phyloP scores from a whole-genome alignment of 139 green algal species.

The Chlorella vulgaris region DNA sequence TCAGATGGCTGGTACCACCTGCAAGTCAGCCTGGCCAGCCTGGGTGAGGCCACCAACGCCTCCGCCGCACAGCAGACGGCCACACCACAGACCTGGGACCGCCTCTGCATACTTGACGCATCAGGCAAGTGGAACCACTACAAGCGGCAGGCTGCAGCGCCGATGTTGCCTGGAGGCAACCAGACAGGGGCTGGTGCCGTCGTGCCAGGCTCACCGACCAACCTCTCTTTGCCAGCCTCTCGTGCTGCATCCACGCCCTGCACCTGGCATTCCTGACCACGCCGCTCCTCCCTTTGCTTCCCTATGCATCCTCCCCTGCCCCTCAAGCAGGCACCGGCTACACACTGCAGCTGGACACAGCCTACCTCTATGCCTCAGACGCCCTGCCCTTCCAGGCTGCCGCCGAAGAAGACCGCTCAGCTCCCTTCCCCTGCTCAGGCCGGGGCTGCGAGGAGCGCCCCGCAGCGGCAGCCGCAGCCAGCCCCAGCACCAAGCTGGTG shows the following conservation, averaged over 20 bases:
- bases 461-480: background rate
- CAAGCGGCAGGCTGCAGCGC: too few species aligned
- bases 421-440: conserved; percentile 20
- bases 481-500: too few species aligned
- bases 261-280: too few species aligned
- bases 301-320: background rate
- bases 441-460: background rate
- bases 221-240: too few species aligned
- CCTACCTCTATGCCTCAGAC: conserved; percentile 8
- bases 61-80: background rate
- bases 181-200: too few species aligned
- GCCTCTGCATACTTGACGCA: conserved; percentile 51
- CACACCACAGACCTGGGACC: conserved; percentile 36
- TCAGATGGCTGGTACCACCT: conserved; percentile 48
- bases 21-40: conserved; percentile 32
- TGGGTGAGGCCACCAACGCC: background rate
- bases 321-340: conserved; percentile 24
- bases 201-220: too few species aligned
- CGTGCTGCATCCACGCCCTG: too few species aligned
- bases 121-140: conserved; percentile 30
- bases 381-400: background rate
- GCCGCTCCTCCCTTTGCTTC: too few species aligned
- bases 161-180: too few species aligned
- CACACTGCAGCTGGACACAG: conserved; percentile 23
- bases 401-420: background rate